Percentiles rank a stretch among this genome's conserved stretches.
Evolutionary conservation across 768 basidiomycete species (phyloP).

Genomic region (Gautieria morchelliformis): DNA sequence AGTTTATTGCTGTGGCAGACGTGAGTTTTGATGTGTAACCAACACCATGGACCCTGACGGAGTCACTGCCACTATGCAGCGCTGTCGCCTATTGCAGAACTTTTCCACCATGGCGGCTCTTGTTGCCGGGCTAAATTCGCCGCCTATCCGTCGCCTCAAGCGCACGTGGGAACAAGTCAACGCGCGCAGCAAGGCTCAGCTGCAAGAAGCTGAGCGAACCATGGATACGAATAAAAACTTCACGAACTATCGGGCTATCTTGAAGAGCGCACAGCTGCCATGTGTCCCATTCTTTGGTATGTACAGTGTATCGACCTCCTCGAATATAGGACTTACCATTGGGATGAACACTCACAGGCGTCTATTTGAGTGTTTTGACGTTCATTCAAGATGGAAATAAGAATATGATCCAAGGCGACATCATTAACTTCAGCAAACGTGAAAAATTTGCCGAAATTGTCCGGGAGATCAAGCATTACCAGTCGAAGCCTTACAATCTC

Average conservation of each 20-base stretch:
- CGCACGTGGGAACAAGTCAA: slow-evolving; percentile 89
- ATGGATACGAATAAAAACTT: slow-evolving; percentile 94
- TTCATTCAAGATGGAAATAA: slow-evolving; percentile 97
- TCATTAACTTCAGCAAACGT: slow-evolving; percentile 95
- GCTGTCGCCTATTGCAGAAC: slow-evolving; percentile 82
- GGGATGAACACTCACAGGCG: slow-evolving; percentile 42
- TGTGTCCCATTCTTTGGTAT: slow-evolving; percentile 95
- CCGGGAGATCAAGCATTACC: slow-evolving; percentile 93
- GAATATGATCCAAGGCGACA: slow-evolving; percentile 60
- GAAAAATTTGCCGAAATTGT: slow-evolving; percentile 95
- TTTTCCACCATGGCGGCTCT: slow-evolving; percentile 97
- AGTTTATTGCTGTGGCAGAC: slow-evolving; percentile 86
- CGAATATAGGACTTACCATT: neutral
- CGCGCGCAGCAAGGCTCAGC: slow-evolving; percentile 60
- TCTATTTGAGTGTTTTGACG: slow-evolving; percentile 92
- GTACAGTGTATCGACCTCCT: slow-evolving; percentile 12
- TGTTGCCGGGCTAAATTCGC: slow-evolving; percentile 87
- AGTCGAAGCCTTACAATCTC: slow-evolving; percentile 84
- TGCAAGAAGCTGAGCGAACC: slow-evolving; percentile 76
- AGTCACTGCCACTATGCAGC: slow-evolving; percentile 33
- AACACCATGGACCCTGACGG: neutral
- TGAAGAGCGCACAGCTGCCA: slow-evolving; percentile 78
- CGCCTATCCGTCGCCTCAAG: slow-evolving; percentile 86
- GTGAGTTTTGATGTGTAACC: slow-evolving; percentile 37
- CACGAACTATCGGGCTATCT: slow-evolving; percentile 76